Base-by-base conservation (phyloP, 1,284 basidiomycete species). In the Vanrija pseudolonga region DNA sequence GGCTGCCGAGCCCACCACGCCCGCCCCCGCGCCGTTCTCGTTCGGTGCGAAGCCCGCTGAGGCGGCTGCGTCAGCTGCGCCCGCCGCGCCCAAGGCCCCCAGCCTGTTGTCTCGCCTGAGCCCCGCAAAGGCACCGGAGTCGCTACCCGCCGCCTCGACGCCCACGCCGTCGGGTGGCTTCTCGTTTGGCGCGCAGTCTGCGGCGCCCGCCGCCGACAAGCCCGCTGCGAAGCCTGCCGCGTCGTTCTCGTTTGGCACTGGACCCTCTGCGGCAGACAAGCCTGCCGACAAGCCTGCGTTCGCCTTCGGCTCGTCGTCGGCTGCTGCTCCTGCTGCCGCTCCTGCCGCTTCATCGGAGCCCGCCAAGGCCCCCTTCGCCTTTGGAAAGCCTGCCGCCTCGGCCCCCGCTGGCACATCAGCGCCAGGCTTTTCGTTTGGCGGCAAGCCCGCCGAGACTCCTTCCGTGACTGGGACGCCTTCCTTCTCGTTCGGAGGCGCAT, bases 191-290 rank as follows among this genome's bases (percentile, higher is more conserved):
- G 18, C 42, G 2, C 41, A 41, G 17, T 19, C 44, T 20, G 14
- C 43, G 8, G 38, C 23, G 15, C 14, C 24, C 8, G 41, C 40
- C n/a, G 48, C 18, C 12, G n/a, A 18, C 19, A 41, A 9, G n/a
- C 42, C 41, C 15, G 40, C 49, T 7, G 17, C 39, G 11, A 51
- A 47, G 41, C 23, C 51, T 9, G 48, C 41, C 0, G 50, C 43
- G 14, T 9, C 23, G 11, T 56, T 51, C 39, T 51, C 45, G 18
- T 56, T 56, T 22, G 48, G 43, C n/a, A n/a, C 43, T 22, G 47
- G 6, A 19, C 48, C 4, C 17, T 9, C 48, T 11, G 6, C 44
- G 28, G 36, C 14, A 14, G 19, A 39, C 24, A 42, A 46, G 26
- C 47, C 50, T 2, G 47, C 50, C 9, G 37, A 39, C 39, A 52